Conservation (phyloP, 352 stramenopile genomes). For the Pythium myriotylum region DNA sequence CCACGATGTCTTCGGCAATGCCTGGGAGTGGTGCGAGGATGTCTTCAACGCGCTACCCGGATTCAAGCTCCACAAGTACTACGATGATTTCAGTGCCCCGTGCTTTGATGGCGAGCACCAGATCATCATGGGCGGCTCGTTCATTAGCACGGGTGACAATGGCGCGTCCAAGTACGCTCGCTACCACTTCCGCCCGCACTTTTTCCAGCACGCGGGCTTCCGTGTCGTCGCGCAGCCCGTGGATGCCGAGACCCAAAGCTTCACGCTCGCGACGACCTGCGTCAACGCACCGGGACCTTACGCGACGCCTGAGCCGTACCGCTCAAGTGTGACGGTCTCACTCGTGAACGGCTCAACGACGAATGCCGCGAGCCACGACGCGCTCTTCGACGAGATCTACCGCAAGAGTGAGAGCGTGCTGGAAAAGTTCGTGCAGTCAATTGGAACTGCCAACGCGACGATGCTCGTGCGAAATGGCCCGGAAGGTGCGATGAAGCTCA, state of each 20-base stretch:
- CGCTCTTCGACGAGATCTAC: slow-evolving; percentile 61
- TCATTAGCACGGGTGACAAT: slow-evolving; percentile 95
- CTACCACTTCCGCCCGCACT: slow-evolving; percentile 97
- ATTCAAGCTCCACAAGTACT: slow-evolving; percentile 91
- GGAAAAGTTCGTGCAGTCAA: slow-evolving; percentile 55
- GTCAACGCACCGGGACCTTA: slow-evolving; percentile 73
- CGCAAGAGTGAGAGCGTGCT: slow-evolving; percentile 61
- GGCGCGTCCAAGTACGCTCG: slow-evolving; percentile 93
- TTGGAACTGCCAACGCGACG: slow-evolving; percentile 28
- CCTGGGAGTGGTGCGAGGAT: slow-evolving; percentile 97
- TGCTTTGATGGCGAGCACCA: slow-evolving; percentile 98
- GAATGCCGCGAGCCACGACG: not conserved
- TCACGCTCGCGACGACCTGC: slow-evolving; percentile 66
- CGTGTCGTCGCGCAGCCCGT: slow-evolving; percentile 89
- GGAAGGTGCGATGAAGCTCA: slow-evolving; percentile 43
- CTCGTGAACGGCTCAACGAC: slow-evolving; percentile 17
- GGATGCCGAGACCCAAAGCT: slow-evolving; percentile 56
- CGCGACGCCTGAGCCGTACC: slow-evolving; percentile 60
- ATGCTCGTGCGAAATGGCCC: slow-evolving; percentile 49
- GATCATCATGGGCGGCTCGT: slow-evolving; percentile 96
- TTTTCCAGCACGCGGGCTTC: slow-evolving; percentile 97
- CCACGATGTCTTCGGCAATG: slow-evolving; percentile 94
- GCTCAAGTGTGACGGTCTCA: slow-evolving; percentile 48
- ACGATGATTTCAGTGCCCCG: slow-evolving; percentile 98
- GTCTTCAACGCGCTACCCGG: slow-evolving; percentile 93